A percentile compares a stretch with the other conserved stretches of the same genome.
Evolutionary conservation across 2,329 filamentous ascomycete genomes (phyloP).

Genomic region (Knufia petricola): DNA sequence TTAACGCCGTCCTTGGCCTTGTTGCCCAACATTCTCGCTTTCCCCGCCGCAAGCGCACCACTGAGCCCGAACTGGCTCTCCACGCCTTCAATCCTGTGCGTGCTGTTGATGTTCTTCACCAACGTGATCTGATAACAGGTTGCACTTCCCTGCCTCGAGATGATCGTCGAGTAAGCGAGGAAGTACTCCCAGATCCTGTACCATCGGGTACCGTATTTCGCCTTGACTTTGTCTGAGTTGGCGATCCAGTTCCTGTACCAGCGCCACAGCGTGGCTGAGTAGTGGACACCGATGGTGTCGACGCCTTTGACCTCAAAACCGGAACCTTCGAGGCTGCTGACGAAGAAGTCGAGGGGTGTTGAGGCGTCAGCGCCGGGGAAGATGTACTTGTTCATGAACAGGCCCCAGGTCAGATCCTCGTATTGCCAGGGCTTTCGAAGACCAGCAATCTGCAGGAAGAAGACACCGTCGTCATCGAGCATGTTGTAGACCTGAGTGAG

Average conservation of each 20-base stretch:
- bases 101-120: constrained; percentile 85
- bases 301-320: constrained; percentile 86
- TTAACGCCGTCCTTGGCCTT: constrained; percentile 1
- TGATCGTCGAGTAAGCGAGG: constrained; percentile 75
- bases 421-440: constrained; percentile 94
- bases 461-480: constrained; percentile 90
- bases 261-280: constrained; percentile 90
- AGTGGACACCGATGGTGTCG: constrained; percentile 93
- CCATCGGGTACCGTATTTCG: constrained; percentile 93
- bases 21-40: constrained; percentile 24
- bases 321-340: constrained; percentile 73
- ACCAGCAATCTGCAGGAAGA: constrained; percentile 93
- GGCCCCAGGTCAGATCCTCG: constrained; percentile 93
- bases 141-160: constrained; percentile 70
- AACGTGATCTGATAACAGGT: constrained; percentile 80
- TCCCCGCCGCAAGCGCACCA: constrained; percentile 51
- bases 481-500: constrained; percentile 82
- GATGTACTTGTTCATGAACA: constrained; percentile 99
- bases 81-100: constrained; percentile 69
- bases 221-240: constrained; percentile 83
- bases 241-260: constrained; percentile 99
- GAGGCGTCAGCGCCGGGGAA: constrained; percentile 96
- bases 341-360: constrained; percentile 79
- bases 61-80: constrained; percentile 57
- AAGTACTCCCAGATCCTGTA: constrained; percentile 95